phyloP scores from a whole-genome alignment of 2,329 filamentous ascomycete species.

The Colletotrichum musae region DNA sequence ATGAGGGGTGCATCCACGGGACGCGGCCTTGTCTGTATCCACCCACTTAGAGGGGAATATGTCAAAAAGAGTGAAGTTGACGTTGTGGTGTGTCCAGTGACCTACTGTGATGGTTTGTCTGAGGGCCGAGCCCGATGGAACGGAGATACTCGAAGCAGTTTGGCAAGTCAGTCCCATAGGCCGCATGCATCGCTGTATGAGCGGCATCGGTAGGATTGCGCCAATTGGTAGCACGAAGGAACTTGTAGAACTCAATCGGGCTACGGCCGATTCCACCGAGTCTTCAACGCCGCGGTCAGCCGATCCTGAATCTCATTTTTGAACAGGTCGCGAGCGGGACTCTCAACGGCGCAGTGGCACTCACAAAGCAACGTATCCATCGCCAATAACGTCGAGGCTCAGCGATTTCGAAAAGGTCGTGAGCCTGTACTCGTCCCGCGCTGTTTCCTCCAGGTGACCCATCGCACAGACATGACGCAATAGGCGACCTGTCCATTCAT shows the following conservation, averaged over 20 bases:
- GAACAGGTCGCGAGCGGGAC: too few species aligned
- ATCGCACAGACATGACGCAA: conserved; percentile 56
- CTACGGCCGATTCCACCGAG: conserved; percentile 39
- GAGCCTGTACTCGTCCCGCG: conserved; percentile 52
- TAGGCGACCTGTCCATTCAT: conserved; percentile 44
- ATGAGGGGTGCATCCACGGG: conserved; percentile 50
- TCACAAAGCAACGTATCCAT: conserved; percentile 52
- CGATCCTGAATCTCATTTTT: neutral
- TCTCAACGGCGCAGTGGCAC: neutral
- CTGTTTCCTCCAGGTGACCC: conserved; percentile 56
- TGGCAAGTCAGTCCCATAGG: conserved; percentile 50
- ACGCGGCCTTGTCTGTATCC: conserved; percentile 52
- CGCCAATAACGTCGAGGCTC: conserved; percentile 51
- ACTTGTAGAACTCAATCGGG: conserved; percentile 50
- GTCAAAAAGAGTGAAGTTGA: neutral
- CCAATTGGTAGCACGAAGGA: conserved; percentile 43
- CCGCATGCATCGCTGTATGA: conserved; percentile 50
- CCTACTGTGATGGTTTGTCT: conserved; percentile 50
- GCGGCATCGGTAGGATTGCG: conserved; percentile 47
- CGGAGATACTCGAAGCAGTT: conserved; percentile 52
- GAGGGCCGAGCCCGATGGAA: conserved; percentile 46
- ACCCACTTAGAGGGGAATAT: conserved; percentile 43
- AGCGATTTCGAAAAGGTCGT: conserved; percentile 56
- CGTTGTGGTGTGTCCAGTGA: conserved; percentile 52
- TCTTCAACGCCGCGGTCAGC: neutral